These are phyloP conservation scores for Boletus sensibilis DNA, from an alignment of 768 basidiomycete genomes.

Conservation along the genomic window DNA sequence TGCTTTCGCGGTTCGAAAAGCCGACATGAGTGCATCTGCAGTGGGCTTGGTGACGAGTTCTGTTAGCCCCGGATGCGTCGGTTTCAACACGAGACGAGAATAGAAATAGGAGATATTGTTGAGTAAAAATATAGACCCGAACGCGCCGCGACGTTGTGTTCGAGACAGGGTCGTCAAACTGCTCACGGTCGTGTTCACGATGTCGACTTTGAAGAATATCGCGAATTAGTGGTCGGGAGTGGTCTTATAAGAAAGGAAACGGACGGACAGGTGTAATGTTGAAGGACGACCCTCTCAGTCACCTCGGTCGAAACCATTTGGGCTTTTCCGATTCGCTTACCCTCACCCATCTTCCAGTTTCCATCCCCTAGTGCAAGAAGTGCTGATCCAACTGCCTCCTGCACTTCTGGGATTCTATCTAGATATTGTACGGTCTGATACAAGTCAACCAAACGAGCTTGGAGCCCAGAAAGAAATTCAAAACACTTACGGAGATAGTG, in stretches of 20 bases:
- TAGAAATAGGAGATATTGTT: slow-evolving; percentile 78
- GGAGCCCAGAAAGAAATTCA: not conserved
- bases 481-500: slow-evolving; percentile 46
- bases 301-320: slow-evolving; percentile 42
- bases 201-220: slow-evolving; percentile 48
- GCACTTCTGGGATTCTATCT: slow-evolving; percentile 67
- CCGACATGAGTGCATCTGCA: slow-evolving; percentile 60
- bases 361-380: slow-evolving; percentile 77
- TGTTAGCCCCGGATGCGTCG: slow-evolving; percentile 45
- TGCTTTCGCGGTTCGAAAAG: slow-evolving; percentile 78
- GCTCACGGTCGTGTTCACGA: slow-evolving; percentile 61
- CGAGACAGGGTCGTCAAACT: slow-evolving; percentile 66
- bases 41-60: slow-evolving; percentile 60
- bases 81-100: slow-evolving; percentile 53
- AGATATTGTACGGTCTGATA: slow-evolving; percentile 68
- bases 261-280: slow-evolving; percentile 71
- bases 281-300: slow-evolving; percentile 60
- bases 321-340: slow-evolving; percentile 58
- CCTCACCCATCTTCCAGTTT: slow-evolving; percentile 92
- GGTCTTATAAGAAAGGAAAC: not conserved
- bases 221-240: not conserved
- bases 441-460: not conserved
- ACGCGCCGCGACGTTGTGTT: slow-evolving; percentile 57
- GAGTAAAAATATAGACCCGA: slow-evolving; percentile 73
- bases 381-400: slow-evolving; percentile 62